These are phyloP conservation scores for Cymodocea nodosa DNA, from an alignment of 116 monocot species.

Conservation along the genomic window DNA sequence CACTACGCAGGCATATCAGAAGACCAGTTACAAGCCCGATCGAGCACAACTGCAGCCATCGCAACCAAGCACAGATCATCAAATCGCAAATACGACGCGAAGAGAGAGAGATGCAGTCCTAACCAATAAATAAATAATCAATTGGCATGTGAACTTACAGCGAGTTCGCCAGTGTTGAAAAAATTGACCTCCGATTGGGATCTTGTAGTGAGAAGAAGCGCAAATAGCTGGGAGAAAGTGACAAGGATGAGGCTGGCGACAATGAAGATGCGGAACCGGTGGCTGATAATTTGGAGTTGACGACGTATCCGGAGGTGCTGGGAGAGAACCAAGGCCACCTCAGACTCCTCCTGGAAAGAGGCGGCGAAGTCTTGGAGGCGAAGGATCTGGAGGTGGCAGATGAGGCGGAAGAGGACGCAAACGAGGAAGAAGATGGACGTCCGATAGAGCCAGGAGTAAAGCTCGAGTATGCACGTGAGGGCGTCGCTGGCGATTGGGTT, in stretches of 20 bases:
- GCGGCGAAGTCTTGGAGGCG: slow-evolving; percentile 58
- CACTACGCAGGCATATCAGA: slow-evolving; percentile 58
- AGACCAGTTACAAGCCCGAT: slow-evolving; percentile 52
- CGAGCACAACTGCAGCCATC: slow-evolving; percentile 42
- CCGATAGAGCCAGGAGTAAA: slow-evolving; percentile 72
- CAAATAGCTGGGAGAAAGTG: slow-evolving; percentile 48
- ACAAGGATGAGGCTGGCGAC: slow-evolving; percentile 38
- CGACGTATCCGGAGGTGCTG: slow-evolving; percentile 50
- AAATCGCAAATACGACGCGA: neutral
- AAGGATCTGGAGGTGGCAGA: slow-evolving; percentile 75
- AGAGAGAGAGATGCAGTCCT: neutral
- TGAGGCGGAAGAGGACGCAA: slow-evolving; percentile 78
- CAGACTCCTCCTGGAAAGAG: slow-evolving; percentile 31
- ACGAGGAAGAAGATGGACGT: slow-evolving; percentile 60
- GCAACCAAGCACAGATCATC: neutral
- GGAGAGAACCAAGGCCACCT: slow-evolving; percentile 36
- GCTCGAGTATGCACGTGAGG: slow-evolving; percentile 36
- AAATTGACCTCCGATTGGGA: slow-evolving; percentile 45
- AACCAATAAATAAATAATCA: no score
- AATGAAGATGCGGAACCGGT: slow-evolving; percentile 59
- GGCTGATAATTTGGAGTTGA: slow-evolving; percentile 61
- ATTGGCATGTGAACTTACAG: slow-evolving; percentile 19
- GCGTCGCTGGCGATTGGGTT: slow-evolving; percentile 21
- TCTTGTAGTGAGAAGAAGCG: slow-evolving; percentile 52
- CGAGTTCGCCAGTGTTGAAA: slow-evolving; percentile 67